Base-by-base conservation (phyloP, 768 basidiomycete genomes). In the Leccinum longicurvipes region DNA sequence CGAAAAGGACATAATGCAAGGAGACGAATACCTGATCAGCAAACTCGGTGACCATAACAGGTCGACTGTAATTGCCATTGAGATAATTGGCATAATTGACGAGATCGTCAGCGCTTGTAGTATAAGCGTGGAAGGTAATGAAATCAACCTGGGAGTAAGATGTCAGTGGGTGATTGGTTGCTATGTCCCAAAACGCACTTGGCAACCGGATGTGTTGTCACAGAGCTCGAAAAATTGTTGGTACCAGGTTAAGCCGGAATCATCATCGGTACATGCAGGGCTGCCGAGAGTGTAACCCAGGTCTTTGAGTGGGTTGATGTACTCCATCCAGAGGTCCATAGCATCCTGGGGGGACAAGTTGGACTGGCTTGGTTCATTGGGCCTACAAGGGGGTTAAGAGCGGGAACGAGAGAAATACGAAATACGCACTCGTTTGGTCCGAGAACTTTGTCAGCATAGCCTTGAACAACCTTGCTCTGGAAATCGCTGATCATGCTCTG, bases 391-490 rank as follows among this genome's bases (percentile, higher is more conserved):
- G 17, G 5, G 19, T 15, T 71, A 41, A 54, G 47, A 23, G 19
- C 7, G 31, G 21, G 6, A 14, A 57, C 51, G 19, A 58, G 49
- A 50, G 25, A 21, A 50, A 28, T 6, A 6, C 5, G 3, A 4
- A 49, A 42, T 21, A 59, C 84, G 11, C 56, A 92, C 93, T 93
- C 93, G 64, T 96, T 97, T 67, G 79, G 71, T 51, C 84, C 87
- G 21, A 88, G 60, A 39, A 77, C 81, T 51, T 64, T 63, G 23
- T 71, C 62, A 51, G 83, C 79, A 63, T 85, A 83, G 29, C 82
- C 83, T n/a, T 63, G 41, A 44, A 75, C 68, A 23, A 84, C 80
- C 32, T 67, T 54, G 0, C 62, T 62, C 55, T 73, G 59, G 68
- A 88, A 87, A 1, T 76, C 72, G 3, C 6, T 44, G 29, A 48